phyloP scores from a whole-genome alignment of 2,329 filamentous ascomycete genomes.

The Teratosphaeria destructans region DNA sequence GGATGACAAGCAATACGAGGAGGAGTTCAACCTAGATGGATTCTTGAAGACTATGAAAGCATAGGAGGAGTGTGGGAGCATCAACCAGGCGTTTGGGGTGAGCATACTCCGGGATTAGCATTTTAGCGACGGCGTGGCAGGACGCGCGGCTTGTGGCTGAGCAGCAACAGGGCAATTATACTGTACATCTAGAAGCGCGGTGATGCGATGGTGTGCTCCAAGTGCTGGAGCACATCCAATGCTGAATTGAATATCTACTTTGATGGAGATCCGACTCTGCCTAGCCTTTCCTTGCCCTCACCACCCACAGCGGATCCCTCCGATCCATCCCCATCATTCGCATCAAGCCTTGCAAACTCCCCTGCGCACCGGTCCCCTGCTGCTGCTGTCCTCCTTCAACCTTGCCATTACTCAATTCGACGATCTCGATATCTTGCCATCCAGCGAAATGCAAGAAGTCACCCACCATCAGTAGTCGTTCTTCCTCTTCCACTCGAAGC shows the following conservation, averaged over 20 bases:
- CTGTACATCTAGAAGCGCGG: background rate
- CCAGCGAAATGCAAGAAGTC: constrained; percentile 43
- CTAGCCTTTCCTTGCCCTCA: constrained; percentile 26
- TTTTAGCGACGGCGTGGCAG: background rate
- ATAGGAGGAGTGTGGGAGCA: constrained; percentile 10
- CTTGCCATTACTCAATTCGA: constrained; percentile 37
- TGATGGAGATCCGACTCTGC: background rate
- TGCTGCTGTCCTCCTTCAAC: constrained; percentile 7
- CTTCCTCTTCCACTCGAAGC: constrained; percentile 35
- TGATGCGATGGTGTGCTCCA: background rate
- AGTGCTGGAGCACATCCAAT: background rate
- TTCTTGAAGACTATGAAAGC: constrained; percentile 89
- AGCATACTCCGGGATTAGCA: background rate
- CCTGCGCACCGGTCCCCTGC: constrained; percentile 4
- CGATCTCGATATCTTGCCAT: constrained; percentile 43
- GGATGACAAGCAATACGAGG: constrained; percentile 96
- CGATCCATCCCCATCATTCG: constrained; percentile 23
- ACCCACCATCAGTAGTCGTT: constrained; percentile 40
- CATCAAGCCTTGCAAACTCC: constrained; percentile 22
- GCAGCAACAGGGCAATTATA: background rate
- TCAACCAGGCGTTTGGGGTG: background rate
- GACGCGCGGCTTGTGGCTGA: background rate
- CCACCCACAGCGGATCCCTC: constrained; percentile 36
- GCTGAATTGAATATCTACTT: background rate
- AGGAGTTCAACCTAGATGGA: constrained; percentile 91